These are phyloP conservation scores for Turnera subulata DNA, from an alignment of 345 rosid genomes.

Conservation along the genomic window DNA sequence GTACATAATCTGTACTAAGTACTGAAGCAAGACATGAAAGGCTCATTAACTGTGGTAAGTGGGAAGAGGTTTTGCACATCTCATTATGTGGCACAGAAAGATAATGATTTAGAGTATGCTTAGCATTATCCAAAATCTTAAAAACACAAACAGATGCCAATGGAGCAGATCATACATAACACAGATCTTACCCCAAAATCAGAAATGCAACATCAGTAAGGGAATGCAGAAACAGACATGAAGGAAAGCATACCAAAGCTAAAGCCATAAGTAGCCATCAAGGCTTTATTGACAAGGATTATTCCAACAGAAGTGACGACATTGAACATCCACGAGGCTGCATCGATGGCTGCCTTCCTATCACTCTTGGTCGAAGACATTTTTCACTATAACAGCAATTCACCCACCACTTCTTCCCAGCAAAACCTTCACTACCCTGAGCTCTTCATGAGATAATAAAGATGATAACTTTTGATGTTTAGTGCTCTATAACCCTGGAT, in stretches of 20 bases:
- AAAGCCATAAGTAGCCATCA: constrained; percentile 87
- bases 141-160: not conserved
- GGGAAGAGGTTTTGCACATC: too few species aligned
- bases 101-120: too few species aligned
- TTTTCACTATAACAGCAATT: not conserved
- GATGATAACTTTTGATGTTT: not conserved
- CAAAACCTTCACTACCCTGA: not conserved
- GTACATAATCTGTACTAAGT: too few species aligned
- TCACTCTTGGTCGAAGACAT: constrained; percentile 54
- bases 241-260: constrained; percentile 48
- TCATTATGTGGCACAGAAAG: too few species aligned
- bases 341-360: constrained; percentile 67
- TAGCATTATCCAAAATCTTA: not conserved
- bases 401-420: not conserved
- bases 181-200: too few species aligned
- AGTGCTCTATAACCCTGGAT: not conserved
- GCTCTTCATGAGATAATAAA: not conserved
- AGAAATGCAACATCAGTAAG: too few species aligned
- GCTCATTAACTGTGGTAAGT: too few species aligned
- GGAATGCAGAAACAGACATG: not conserved
- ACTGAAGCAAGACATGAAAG: too few species aligned
- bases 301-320: constrained; percentile 94
- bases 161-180: too few species aligned
- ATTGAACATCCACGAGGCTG: constrained; percentile 93
- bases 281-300: constrained; percentile 84